Conservation (phyloP, 768 basidiomycete genomes). For the Amylocystis lapponica region DNA sequence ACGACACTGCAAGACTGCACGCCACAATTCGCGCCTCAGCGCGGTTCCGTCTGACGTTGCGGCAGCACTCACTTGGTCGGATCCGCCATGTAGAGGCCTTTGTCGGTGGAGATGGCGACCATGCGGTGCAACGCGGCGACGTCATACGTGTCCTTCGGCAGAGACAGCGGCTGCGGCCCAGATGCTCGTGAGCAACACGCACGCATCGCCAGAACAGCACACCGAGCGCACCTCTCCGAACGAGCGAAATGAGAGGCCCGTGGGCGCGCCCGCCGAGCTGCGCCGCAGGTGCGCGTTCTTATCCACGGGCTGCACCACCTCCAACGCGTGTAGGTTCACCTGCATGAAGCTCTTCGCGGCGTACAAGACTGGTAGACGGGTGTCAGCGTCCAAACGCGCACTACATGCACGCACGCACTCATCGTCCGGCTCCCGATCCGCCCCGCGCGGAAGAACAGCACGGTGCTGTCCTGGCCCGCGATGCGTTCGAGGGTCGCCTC, state of each 20-base stretch:
- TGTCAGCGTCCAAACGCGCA: neutral
- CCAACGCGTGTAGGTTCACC: slow-evolving; percentile 53
- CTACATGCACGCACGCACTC: slow-evolving; percentile 33
- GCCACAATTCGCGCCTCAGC: neutral
- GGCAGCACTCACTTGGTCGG: slow-evolving; percentile 56
- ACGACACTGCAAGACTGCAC: slow-evolving; percentile 3
- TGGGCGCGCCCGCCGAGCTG: slow-evolving; percentile 17
- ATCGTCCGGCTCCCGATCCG: slow-evolving; percentile 48
- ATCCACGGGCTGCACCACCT: slow-evolving; percentile 42
- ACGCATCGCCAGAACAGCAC: neutral
- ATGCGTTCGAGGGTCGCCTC: slow-evolving; percentile 59
- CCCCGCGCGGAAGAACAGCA: slow-evolving; percentile 59
- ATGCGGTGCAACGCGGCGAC: slow-evolving; percentile 56
- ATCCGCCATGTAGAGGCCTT: slow-evolving; percentile 60
- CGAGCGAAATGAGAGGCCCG: slow-evolving; percentile 22
- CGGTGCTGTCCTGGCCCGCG: slow-evolving; percentile 44
- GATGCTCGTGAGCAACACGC: neutral
- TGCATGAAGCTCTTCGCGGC: slow-evolving; percentile 59
- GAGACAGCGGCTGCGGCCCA: slow-evolving; percentile 48
- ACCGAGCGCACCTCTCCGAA: slow-evolving; percentile 55
- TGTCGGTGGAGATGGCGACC: slow-evolving; percentile 59
- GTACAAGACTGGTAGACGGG: slow-evolving; percentile 51
- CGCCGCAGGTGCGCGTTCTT: slow-evolving; percentile 32
- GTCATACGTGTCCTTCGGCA: slow-evolving; percentile 66
- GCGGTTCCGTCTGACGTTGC: no score